Conservation (phyloP, 169 alveolate species). For the Cryptosporidium meleagridis region DNA sequence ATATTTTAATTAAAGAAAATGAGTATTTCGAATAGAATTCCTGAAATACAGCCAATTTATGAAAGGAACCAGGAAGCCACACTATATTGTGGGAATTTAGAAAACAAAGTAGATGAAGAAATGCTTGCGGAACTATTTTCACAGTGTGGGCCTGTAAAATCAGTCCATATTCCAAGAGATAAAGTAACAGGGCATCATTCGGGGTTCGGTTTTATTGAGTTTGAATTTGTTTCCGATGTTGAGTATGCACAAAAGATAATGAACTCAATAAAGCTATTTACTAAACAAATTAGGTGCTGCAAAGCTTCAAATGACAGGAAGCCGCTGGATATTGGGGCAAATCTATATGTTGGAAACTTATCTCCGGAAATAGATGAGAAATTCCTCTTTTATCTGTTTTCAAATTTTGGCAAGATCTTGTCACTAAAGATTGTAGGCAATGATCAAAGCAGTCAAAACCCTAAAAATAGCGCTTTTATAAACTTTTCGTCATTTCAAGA, state of each 20-base stretch:
- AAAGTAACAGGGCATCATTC: slow-evolving; percentile 83
- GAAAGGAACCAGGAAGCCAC: slow-evolving; percentile 94
- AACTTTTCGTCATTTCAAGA: slow-evolving; percentile 97
- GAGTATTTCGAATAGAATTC: neutral
- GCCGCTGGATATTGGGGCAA: slow-evolving; percentile 97
- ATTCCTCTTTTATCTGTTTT: slow-evolving; percentile 95
- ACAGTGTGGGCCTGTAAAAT: slow-evolving; percentile 96
- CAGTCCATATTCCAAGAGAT: slow-evolving; percentile 98
- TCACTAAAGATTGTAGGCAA: slow-evolving; percentile 91
- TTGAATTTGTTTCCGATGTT: slow-evolving; percentile 95
- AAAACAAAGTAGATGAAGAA: slow-evolving; percentile 96
- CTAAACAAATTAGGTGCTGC: slow-evolving; percentile 96
- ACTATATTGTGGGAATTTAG: slow-evolving; percentile 93
- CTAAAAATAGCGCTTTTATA: slow-evolving; percentile 96
- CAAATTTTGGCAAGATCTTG: slow-evolving; percentile 95
- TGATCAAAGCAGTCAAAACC: slow-evolving; percentile 89
- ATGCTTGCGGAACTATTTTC: slow-evolving; percentile 97
- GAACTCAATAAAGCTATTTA: slow-evolving; percentile 96
- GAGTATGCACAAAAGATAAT: slow-evolving; percentile 97
- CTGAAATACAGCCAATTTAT: slow-evolving; percentile 87
- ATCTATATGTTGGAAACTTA: slow-evolving; percentile 97
- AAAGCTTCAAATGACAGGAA: slow-evolving; percentile 97
- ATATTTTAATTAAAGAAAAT: neutral
- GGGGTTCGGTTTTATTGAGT: slow-evolving; percentile 99
- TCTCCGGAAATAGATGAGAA: slow-evolving; percentile 97